Percentiles rank a stretch among this genome's conserved stretches.
Conservation (phyloP, 2,329 filamentous ascomycete species). For the Colletotrichum lindemuthianum region DNA sequence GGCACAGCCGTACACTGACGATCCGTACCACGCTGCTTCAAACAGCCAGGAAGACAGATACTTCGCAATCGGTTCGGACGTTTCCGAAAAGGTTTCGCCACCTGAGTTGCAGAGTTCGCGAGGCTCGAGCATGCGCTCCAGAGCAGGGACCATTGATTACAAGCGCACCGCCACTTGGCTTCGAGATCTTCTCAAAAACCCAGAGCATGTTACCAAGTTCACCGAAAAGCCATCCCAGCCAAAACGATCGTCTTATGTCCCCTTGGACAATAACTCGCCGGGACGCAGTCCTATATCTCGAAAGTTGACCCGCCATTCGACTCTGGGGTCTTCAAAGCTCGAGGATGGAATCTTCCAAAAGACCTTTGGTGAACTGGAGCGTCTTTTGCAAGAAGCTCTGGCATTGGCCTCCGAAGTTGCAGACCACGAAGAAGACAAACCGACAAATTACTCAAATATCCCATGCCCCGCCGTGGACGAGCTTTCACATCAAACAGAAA, state of each 20-base stretch:
- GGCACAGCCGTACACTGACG: slow-evolving; percentile 20
- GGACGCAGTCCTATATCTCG: slow-evolving; percentile 14
- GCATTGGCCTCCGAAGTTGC: slow-evolving; percentile 53
- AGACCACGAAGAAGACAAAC: slow-evolving; percentile 42
- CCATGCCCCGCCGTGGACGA: not conserved
- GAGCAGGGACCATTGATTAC: slow-evolving; percentile 45
- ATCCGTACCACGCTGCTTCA: not conserved
- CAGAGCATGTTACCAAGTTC: slow-evolving; percentile 41
- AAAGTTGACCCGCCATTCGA: slow-evolving; percentile 32
- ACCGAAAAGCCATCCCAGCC: slow-evolving; percentile 40
- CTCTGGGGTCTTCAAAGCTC: slow-evolving; percentile 34
- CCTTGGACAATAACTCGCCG: not conserved
- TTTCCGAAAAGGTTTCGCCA: slow-evolving; percentile 16
- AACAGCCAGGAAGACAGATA: not conserved
- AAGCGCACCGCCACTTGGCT: slow-evolving; percentile 48
- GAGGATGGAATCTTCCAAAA: slow-evolving; percentile 44
- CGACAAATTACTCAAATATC: not conserved
- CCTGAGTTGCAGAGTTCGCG: slow-evolving; percentile 6
- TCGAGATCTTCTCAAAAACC: slow-evolving; percentile 43
- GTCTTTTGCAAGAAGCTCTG: slow-evolving; percentile 57
- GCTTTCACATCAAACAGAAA: not conserved
- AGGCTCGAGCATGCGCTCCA: slow-evolving; percentile 38
- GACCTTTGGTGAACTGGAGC: slow-evolving; percentile 55
- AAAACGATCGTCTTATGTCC: slow-evolving; percentile 11
- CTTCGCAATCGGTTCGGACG: slow-evolving; percentile 21